Conservation (phyloP, 1,284 basidiomycete species). For the Hymenochaete sp. region DNA sequence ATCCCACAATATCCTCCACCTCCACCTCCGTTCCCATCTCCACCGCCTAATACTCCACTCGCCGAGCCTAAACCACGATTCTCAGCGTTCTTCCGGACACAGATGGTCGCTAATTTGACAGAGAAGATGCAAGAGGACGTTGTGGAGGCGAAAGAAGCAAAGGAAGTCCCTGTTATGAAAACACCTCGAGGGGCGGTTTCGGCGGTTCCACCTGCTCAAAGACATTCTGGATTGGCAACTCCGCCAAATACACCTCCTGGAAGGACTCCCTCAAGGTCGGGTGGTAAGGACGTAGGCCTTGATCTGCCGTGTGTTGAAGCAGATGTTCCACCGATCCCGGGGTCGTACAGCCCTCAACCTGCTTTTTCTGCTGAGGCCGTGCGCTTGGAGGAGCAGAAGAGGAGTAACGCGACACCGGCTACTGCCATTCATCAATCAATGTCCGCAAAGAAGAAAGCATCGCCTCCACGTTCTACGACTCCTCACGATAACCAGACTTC, state of each 20-base stretch:
- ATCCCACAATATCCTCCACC: constrained; percentile 13
- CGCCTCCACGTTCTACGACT: too few relatives aligned
- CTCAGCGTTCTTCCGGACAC: background rate
- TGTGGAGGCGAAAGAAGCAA: background rate
- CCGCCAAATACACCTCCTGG: constrained; percentile 15
- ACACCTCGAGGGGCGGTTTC: too few relatives aligned
- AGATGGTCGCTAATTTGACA: background rate
- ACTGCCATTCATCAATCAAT: background rate
- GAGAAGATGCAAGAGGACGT: background rate
- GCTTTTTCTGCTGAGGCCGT: background rate
- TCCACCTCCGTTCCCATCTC: constrained; percentile 11
- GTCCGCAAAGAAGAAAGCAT: too few relatives aligned
- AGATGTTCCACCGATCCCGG: background rate
- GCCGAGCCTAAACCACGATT: constrained; percentile 1
- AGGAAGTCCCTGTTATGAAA: background rate
- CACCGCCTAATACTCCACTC: constrained; percentile 12
- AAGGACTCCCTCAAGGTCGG: background rate
- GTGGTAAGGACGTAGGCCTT: background rate
- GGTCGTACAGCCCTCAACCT: background rate
- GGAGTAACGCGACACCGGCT: background rate
- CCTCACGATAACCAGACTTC: too few relatives aligned
- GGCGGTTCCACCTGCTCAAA: background rate
- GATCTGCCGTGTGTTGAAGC: background rate
- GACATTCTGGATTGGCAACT: constrained; percentile 8
- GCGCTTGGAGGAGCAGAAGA: too few relatives aligned